A percentile compares a stretch with the other conserved stretches of the same genome.
Evolutionary conservation across 495 filamentous ascomycete species (phyloP).

Genomic region (Venustampulla echinocandica): DNA sequence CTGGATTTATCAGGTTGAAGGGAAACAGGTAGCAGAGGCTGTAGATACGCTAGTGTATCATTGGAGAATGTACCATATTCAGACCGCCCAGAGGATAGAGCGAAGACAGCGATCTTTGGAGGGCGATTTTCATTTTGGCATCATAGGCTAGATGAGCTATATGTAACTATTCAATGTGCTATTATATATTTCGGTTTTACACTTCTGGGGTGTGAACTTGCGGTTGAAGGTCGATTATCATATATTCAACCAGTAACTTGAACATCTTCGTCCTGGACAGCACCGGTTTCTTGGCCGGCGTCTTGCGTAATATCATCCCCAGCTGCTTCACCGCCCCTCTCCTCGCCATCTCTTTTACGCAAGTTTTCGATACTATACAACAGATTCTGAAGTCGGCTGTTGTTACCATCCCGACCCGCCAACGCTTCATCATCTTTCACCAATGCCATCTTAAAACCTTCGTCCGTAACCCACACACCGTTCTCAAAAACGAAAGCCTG

Average conservation of each 20-base stretch:
- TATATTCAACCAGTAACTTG: too few species aligned
- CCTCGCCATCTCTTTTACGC: constrained; percentile 56
- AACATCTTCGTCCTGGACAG: too few species aligned
- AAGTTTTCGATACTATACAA: constrained; percentile 67
- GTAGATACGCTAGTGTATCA: constrained; percentile 6
- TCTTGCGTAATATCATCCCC: too few species aligned
- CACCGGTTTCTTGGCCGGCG: too few species aligned
- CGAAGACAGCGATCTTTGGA: too few species aligned
- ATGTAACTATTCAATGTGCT: neutral
- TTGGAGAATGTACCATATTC: constrained; percentile 6
- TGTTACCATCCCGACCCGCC: constrained; percentile 14
- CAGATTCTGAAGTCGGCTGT: constrained; percentile 38
- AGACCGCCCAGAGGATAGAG: neutral
- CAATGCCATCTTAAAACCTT: neutral
- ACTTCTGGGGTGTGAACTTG: too few species aligned
- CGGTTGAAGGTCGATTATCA: too few species aligned
- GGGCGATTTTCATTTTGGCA: too few species aligned
- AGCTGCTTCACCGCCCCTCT: constrained; percentile 12
- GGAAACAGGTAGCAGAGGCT: constrained; percentile 19
- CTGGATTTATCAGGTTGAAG: constrained; percentile 26
- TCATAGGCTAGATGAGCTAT: too few species aligned
- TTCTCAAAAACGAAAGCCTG: constrained; percentile 20
- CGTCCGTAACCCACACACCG: neutral
- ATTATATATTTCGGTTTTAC: too few species aligned
- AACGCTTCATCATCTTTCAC: neutral